These are phyloP conservation scores for Mortierella sp. DNA, from an alignment of 371 early-diverging fungal genomes.

Conservation along the genomic window DNA sequence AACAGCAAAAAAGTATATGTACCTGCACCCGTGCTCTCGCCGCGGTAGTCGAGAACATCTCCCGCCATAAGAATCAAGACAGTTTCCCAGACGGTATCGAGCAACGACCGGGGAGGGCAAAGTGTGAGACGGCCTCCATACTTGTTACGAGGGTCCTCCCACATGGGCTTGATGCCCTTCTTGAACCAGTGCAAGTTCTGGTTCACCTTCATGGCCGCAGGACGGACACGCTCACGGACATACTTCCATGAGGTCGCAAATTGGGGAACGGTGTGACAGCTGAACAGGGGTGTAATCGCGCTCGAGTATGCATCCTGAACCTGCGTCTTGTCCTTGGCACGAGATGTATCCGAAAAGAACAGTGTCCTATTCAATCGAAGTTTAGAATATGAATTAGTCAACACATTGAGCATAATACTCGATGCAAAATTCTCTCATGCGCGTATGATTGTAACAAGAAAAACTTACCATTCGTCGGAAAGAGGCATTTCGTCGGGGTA, in stretches of 20 bases:
- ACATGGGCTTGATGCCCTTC: conserved; percentile 70
- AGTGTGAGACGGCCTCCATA: conserved; percentile 67
- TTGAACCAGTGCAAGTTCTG: conserved; percentile 71
- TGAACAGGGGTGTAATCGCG: conserved; percentile 63
- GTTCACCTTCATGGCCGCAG: conserved; percentile 61
- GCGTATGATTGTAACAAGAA: too few species aligned
- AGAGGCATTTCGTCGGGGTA: conserved; percentile 58
- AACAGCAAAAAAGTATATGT: background rate
- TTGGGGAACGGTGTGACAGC: conserved; percentile 66
- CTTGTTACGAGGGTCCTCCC: conserved; percentile 71
- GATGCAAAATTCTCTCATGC: background rate
- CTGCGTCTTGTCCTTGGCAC: conserved; percentile 53
- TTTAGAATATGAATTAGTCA: background rate
- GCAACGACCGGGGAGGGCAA: conserved; percentile 49
- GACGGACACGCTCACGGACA: conserved; percentile 60
- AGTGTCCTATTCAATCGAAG: conserved; percentile 49
- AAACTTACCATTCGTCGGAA: conserved; percentile 54
- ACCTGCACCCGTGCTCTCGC: conserved; percentile 57
- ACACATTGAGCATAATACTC: too few species aligned
- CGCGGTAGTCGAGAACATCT: conserved; percentile 59
- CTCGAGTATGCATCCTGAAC: conserved; percentile 62
- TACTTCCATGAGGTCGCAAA: conserved; percentile 69
- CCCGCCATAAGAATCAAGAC: conserved; percentile 67
- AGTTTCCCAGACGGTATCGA: conserved; percentile 68
- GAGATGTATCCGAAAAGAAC: conserved; percentile 66